Evolutionary conservation across 2,329 filamentous ascomycete species (phyloP).

Genomic region (Helminthosporium solani): DNA sequence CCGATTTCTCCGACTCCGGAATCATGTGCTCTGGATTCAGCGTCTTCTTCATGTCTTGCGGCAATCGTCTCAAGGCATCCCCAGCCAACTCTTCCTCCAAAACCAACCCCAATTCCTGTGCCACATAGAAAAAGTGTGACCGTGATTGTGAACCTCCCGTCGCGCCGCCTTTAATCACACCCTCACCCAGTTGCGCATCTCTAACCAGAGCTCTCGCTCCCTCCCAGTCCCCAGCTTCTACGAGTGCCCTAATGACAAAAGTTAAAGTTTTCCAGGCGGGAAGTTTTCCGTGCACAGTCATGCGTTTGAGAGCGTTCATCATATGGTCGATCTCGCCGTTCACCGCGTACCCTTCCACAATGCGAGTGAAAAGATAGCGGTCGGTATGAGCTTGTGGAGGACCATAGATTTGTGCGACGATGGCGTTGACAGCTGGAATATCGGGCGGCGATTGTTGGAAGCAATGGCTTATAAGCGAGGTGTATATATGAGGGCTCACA

Average conservation of each 20-base stretch:
- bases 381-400: conserved; percentile 45
- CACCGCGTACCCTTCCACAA: conserved; percentile 66
- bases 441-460: conserved; percentile 62
- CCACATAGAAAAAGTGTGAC: conserved; percentile 18
- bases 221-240: conserved; percentile 38
- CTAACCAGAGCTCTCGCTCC: conserved; percentile 37
- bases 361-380: conserved; percentile 66
- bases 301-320: conserved; percentile 45
- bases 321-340: conserved; percentile 52
- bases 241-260: conserved; percentile 42
- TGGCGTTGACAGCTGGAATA: conserved; percentile 57
- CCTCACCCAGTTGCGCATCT: conserved; percentile 39
- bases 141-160: conserved; percentile 14
- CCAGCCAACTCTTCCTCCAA: conserved; percentile 5
- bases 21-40: too few species aligned
- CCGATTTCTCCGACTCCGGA: too few species aligned
- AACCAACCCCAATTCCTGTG: conserved; percentile 12
- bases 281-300: conserved; percentile 42
- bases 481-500: conserved; percentile 68
- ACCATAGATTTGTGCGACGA: conserved; percentile 54
- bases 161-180: conserved; percentile 27
- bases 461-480: conserved; percentile 69
- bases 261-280: conserved; percentile 47
- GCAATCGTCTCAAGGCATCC: neutral
- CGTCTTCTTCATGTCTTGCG: neutral